Conservation (phyloP, 768 basidiomycete genomes). For the Rubroboletus satanas region DNA sequence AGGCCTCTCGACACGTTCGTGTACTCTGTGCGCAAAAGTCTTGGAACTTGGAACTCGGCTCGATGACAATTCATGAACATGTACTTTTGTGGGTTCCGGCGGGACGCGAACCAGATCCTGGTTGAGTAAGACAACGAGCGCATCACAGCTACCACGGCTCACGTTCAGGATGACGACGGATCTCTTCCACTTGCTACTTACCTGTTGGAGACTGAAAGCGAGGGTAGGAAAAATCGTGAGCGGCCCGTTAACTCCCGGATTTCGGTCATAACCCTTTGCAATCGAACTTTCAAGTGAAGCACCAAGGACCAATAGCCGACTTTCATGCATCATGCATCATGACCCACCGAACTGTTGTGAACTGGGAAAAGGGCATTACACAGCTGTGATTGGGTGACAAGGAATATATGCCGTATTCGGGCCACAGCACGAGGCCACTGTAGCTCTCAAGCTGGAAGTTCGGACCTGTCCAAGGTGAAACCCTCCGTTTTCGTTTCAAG, state of each 20-base stretch:
- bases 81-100: background rate
- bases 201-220: background rate
- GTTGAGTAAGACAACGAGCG: background rate
- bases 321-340: no score
- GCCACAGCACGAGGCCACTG: background rate
- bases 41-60: background rate
- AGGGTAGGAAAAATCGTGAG: background rate
- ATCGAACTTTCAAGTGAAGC: background rate
- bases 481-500: background rate
- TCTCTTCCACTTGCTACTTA: background rate
- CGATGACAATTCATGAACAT: background rate
- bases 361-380: background rate
- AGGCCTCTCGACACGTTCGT: background rate
- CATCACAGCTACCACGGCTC: background rate
- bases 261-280: background rate
- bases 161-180: background rate
- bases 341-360: background rate
- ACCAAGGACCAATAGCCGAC: background rate
- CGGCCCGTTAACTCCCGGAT: background rate
- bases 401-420: background rate
- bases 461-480: background rate
- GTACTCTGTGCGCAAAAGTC: background rate
- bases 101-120: background rate
- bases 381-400: background rate
- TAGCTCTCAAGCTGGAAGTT: background rate